Conservation (phyloP, 2,329 filamentous ascomycete genomes). For the Fusarium nodosum region DNA sequence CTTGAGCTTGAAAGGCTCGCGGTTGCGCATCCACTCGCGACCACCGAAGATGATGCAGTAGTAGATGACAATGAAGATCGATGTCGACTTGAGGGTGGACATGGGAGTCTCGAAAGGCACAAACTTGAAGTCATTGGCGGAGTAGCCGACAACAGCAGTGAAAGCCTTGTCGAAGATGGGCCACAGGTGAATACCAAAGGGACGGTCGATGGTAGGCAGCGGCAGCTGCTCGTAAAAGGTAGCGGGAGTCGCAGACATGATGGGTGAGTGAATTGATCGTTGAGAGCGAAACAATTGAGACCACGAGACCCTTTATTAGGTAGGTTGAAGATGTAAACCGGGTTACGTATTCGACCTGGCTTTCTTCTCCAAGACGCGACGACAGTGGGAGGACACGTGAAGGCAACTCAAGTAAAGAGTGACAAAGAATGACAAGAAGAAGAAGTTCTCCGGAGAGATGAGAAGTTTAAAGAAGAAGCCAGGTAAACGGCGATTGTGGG, state of each 20-base stretch:
- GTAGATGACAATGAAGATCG: constrained; percentile 86
- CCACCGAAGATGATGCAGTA: constrained; percentile 95
- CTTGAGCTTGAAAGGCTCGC: constrained; percentile 88
- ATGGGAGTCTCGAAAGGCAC: constrained; percentile 84
- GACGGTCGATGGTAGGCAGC: constrained; percentile 86
- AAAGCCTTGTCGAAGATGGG: constrained; percentile 93
- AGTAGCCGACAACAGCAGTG: constrained; percentile 81
- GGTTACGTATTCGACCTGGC: constrained; percentile 43
- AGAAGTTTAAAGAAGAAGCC: constrained; percentile 37
- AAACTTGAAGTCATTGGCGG: constrained; percentile 88
- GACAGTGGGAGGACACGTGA: constrained; percentile 45
- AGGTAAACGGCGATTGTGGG: constrained; percentile 41
- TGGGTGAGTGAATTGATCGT: constrained; percentile 40
- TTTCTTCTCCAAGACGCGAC: constrained; percentile 42
- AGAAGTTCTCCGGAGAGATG: constrained; percentile 49
- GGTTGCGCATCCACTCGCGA: constrained; percentile 90
- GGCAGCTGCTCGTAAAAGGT: constrained; percentile 70
- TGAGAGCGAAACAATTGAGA: constrained; percentile 29
- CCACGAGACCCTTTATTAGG: constrained; percentile 32
- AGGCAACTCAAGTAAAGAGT: constrained; percentile 40
- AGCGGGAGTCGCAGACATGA: constrained; percentile 57
- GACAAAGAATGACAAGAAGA: constrained; percentile 57
- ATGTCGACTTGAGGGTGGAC: constrained; percentile 88
- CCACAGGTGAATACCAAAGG: constrained; percentile 93
- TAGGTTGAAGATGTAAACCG: constrained; percentile 12